Conservation (phyloP, 768 basidiomycete species). For the Trametes punicea region DNA sequence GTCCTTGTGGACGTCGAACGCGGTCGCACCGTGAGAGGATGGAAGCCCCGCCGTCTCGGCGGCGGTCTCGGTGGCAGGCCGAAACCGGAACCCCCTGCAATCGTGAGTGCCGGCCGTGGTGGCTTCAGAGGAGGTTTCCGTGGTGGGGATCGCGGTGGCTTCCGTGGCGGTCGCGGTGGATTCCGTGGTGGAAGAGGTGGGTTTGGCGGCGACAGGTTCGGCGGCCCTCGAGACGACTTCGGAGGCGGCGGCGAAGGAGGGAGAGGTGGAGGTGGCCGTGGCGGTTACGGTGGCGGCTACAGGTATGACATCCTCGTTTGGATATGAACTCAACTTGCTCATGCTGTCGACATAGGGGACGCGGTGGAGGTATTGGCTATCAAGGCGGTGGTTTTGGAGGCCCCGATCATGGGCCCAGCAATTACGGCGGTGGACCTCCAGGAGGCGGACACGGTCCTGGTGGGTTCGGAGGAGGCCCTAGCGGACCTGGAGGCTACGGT, state of each 20-base stretch:
- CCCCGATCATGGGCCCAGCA: slow-evolving; percentile 36
- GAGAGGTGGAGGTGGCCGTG: slow-evolving; percentile 38
- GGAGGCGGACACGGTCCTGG: slow-evolving; percentile 31
- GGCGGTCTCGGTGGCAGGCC: slow-evolving; percentile 99
- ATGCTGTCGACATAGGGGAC: slow-evolving; percentile 39
- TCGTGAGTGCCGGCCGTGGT: slow-evolving; percentile 31
- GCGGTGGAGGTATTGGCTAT: slow-evolving; percentile 72
- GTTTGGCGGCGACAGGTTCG: slow-evolving; percentile 36
- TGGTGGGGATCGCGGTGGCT: slow-evolving; percentile 33
- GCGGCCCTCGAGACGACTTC: slow-evolving; percentile 35
- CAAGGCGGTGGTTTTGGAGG: slow-evolving; percentile 51
- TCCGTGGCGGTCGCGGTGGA: slow-evolving; percentile 33
- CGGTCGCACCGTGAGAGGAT: slow-evolving; percentile 95
- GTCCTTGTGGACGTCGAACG: slow-evolving; percentile 98
- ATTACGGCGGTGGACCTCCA: slow-evolving; percentile 41
- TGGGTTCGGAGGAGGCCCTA: slow-evolving; percentile 30
- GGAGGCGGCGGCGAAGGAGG: slow-evolving; percentile 32
- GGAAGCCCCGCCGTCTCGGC: slow-evolving; percentile 95
- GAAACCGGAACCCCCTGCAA: slow-evolving; percentile 54
- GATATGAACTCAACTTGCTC: not conserved
- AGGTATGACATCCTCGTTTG: slow-evolving; percentile 8
- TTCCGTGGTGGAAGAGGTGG: slow-evolving; percentile 36
- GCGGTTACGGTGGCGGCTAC: slow-evolving; percentile 31
- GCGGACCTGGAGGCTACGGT: slow-evolving; percentile 38
- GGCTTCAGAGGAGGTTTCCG: slow-evolving; percentile 32